phyloP scores from a whole-genome alignment of 139 green algal species.

The Coccomyxa sp. region DNA sequence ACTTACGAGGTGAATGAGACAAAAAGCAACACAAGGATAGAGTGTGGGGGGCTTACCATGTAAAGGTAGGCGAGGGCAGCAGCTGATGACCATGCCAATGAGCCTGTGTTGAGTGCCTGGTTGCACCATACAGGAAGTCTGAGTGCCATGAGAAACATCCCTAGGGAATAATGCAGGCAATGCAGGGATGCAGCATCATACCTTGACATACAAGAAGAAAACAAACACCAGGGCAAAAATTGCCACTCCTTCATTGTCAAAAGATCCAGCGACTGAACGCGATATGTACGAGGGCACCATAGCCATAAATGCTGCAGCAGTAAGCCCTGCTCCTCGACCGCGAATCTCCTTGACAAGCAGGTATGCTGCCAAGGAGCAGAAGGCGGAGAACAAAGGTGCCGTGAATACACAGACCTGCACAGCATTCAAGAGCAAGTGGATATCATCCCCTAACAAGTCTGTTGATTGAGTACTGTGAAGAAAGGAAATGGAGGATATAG shows the following conservation, averaged over 20 bases:
- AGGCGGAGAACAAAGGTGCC: constrained; percentile 86
- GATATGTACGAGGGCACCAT: constrained; percentile 90
- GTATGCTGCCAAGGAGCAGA: constrained; percentile 81
- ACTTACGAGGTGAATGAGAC: background rate
- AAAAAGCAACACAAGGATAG: background rate
- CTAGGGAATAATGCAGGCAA: too few species aligned
- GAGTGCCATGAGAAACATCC: background rate
- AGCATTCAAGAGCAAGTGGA: background rate
- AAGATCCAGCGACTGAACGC: constrained; percentile 79
- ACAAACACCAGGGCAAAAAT: constrained; percentile 89
- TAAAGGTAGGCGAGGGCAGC: constrained; percentile 75
- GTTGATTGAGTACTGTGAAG: too few species aligned
- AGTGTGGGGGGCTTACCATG: constrained; percentile 56
- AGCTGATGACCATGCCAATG: constrained; percentile 66
- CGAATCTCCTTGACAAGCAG: constrained; percentile 74
- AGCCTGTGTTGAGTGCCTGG: constrained; percentile 88
- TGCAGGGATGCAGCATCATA: background rate
- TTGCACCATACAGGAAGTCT: background rate
- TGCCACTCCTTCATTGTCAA: constrained; percentile 88
- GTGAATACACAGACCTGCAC: constrained; percentile 93
- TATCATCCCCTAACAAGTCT: too few species aligned
- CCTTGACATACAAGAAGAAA: constrained; percentile 89
- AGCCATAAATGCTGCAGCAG: constrained; percentile 78
- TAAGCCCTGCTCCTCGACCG: constrained; percentile 75
- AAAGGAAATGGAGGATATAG: too few species aligned